Percentiles rank a stretch among this genome's conserved stretches.
Conservation (phyloP, 1,284 basidiomycete genomes). For the Tilletia walkeri region DNA sequence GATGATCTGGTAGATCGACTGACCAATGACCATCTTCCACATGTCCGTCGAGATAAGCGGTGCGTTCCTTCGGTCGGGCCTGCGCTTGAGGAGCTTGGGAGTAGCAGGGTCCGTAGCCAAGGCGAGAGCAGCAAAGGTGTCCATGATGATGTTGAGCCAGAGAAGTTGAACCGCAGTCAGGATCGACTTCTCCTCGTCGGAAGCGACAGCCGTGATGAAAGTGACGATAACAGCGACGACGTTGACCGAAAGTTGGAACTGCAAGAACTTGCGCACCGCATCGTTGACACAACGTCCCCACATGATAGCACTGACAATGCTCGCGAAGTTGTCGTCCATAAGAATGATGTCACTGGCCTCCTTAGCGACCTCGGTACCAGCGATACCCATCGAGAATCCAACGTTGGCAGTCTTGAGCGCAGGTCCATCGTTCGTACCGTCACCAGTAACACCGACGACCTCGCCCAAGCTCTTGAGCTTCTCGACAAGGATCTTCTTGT, state of each 20-base stretch:
- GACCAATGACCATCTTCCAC: conserved; percentile 84
- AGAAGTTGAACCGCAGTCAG: conserved; percentile 91
- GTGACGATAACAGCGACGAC: conserved; percentile 93
- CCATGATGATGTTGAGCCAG: conserved; percentile 93
- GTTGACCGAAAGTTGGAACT: conserved; percentile 97
- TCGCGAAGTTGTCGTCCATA: conserved; percentile 89
- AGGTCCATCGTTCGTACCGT: conserved; percentile 96
- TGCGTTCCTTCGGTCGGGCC: conserved; percentile 82
- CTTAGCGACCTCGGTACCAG: conserved; percentile 97
- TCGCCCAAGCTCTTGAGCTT: conserved; percentile 83
- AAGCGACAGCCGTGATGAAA: conserved; percentile 83
- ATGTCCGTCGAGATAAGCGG: conserved; percentile 81
- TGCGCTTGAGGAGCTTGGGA: conserved; percentile 75
- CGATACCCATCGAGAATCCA: conserved; percentile 78
- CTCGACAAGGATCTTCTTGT: conserved; percentile 90
- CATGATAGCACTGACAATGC: conserved; percentile 94
- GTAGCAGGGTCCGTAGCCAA: conserved; percentile 93
- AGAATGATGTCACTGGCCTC: conserved; percentile 98
- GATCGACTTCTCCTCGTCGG: conserved; percentile 73
- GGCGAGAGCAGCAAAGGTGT: conserved; percentile 94
- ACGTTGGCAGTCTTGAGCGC: conserved; percentile 75
- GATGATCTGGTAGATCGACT: conserved; percentile 81
- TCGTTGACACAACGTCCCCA: conserved; percentile 99
- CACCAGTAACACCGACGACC: conserved; percentile 94
- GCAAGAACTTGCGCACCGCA: conserved; percentile 92